Conservation (phyloP, 768 basidiomycete species). For the Boletus patriciae region DNA sequence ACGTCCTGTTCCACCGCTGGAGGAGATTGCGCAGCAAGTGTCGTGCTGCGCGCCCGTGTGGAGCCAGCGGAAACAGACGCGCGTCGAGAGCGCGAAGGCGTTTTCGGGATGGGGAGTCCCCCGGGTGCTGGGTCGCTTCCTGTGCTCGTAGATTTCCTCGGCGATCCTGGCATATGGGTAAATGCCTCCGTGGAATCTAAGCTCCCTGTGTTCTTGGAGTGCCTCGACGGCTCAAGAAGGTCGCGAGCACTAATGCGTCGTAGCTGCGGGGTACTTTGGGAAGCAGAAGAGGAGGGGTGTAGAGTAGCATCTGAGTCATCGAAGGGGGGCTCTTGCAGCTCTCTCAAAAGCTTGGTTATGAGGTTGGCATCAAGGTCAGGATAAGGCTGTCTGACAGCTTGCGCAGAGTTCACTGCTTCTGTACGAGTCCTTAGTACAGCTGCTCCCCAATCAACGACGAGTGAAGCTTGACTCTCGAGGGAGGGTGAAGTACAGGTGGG, state of each 20-base stretch:
- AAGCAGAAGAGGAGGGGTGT: not conserved
- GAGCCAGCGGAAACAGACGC: constrained; percentile 19
- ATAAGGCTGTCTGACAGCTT: constrained; percentile 27
- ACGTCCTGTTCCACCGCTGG: constrained; percentile 1
- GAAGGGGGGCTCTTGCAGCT: constrained; percentile 16
- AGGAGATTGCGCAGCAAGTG: constrained; percentile 8
- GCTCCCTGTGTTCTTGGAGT: constrained; percentile 6
- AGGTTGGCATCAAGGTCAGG: constrained; percentile 26
- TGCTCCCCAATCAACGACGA: constrained; percentile 50
- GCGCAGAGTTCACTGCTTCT: constrained; percentile 16
- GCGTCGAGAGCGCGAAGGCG: constrained; percentile 20
- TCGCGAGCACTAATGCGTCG: constrained; percentile 25
- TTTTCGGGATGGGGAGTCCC: constrained; percentile 13
- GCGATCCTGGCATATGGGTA: not conserved
- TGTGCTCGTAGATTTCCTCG: constrained; percentile 8
- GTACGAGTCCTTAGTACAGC: constrained; percentile 38
- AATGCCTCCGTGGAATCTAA: constrained; percentile 9
- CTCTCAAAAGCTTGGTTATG: constrained; percentile 20
- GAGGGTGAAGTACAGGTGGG: constrained; percentile 42
- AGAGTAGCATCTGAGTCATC: constrained; percentile 16
- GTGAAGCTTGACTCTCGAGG: constrained; percentile 55
- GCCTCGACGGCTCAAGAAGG: constrained; percentile 21
- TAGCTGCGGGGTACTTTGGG: constrained; percentile 5
- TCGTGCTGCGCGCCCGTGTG: constrained; percentile 18
- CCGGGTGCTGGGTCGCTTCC: constrained; percentile 6